phyloP scores from a whole-genome alignment of 1,284 basidiomycete species.

The Fomitopsis betulina region DNA sequence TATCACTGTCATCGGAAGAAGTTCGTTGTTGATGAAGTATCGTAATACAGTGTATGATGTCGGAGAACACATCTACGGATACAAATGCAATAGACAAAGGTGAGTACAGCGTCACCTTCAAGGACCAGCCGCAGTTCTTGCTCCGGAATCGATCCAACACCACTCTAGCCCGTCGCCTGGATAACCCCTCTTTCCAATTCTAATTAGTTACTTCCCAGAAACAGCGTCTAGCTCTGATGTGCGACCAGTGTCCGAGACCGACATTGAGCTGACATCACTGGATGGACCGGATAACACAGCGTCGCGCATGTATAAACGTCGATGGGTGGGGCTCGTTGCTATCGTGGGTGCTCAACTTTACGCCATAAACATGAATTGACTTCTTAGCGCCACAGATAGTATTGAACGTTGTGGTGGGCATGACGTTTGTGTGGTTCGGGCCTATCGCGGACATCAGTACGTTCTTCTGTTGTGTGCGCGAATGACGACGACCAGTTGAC shows the following conservation, averaged over 20 bases:
- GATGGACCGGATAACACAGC: not conserved
- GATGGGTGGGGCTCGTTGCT: not conserved
- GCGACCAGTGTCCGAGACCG: not conserved
- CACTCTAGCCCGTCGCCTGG: too few species aligned
- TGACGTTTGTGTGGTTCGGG: constrained; percentile 73
- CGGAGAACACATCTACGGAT: too few species aligned
- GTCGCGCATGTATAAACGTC: not conserved
- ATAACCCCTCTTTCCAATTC: too few species aligned
- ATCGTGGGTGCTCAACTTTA: not conserved
- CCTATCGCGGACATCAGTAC: constrained; percentile 67
- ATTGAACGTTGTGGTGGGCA: constrained; percentile 56
- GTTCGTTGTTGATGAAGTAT: too few species aligned
- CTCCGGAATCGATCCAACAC: too few species aligned
- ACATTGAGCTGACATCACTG: not conserved
- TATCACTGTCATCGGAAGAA: too few species aligned
- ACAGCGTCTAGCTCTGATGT: not conserved
- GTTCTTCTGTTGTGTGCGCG: constrained; percentile 14
- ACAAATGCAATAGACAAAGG: too few species aligned
- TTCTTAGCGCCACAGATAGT: constrained; percentile 38
- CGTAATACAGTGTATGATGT: too few species aligned
- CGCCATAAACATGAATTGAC: too few species aligned
- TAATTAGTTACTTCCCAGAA: too few species aligned
- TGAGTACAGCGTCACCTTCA: too few species aligned
- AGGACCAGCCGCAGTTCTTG: too few species aligned
- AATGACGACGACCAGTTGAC: not conserved